Evolutionary conservation across 352 stramenopile genomes (phyloP).

Genomic region (Phytopythium boreale): DNA sequence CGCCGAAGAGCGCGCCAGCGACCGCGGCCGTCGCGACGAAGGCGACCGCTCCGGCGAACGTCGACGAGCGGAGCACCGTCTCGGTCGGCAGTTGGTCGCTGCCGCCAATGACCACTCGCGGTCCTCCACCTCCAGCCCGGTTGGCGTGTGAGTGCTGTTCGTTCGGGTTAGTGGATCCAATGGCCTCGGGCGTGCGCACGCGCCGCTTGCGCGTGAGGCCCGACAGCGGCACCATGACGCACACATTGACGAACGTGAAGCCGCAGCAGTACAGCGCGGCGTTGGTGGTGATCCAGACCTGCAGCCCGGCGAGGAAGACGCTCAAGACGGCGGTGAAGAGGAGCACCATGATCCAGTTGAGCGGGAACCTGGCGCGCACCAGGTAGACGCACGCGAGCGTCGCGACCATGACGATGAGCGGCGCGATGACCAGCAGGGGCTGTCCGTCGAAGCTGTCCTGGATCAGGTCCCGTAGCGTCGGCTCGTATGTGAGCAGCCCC

Average conservation of each 20-base stretch:
- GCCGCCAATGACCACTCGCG: background rate
- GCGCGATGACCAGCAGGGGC: constrained; percentile 6
- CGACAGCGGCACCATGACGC: constrained; percentile 36
- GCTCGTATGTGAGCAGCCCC: constrained; percentile 25
- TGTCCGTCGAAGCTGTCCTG: background rate
- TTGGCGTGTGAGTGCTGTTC: background rate
- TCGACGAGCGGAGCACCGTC: constrained; percentile 28
- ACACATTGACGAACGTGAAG: constrained; percentile 34
- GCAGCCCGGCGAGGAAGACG: constrained; percentile 37
- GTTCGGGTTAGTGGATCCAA: constrained; percentile 6
- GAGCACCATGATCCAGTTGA: constrained; percentile 46
- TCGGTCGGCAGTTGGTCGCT: constrained; percentile 6
- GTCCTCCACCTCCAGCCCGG: background rate
- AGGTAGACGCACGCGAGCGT: constrained; percentile 33
- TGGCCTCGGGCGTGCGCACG: background rate
- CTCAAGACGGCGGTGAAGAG: constrained; percentile 35
- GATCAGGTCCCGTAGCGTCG: constrained; percentile 19
- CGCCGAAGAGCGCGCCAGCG: constrained; percentile 21
- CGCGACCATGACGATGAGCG: constrained; percentile 25
- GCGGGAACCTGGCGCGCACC: constrained; percentile 37
- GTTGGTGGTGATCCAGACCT: constrained; percentile 42
- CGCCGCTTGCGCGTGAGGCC: constrained; percentile 13
- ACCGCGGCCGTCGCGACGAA: constrained; percentile 23
- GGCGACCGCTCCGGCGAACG: constrained; percentile 22
- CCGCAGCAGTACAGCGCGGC: constrained; percentile 37